Evolutionary conservation across 805 yeast species (phyloP), one percentile per base, ranked within the genome.

Genomic region (Ogataea polymorpha): DNA sequence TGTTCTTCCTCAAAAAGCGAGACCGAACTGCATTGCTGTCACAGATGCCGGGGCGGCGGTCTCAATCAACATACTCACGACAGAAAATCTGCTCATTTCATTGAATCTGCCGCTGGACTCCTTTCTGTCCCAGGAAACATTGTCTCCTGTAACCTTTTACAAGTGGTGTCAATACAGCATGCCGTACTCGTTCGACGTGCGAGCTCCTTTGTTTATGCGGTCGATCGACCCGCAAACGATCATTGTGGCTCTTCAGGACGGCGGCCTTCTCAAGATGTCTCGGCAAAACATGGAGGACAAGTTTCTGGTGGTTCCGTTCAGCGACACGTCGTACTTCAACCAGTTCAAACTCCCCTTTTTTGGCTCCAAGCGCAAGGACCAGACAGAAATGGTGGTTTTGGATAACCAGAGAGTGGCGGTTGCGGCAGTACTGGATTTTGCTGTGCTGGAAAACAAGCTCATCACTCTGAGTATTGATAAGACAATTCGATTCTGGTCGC

Each of bases 161-260:
- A 63, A 72, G 32, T 87, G 95, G 93, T 78, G 86, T 40, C 70
- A 70, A 44, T 77, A 81, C 39, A 74, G 85, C 6, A 74, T 75
- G 26, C 90, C 93, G 1, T 85, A 82, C 58, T 72, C 78, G 6
- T 79, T 82, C 49, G 77, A 75, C 23, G 56, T 75, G 5, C 69
- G 84, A 51, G 61, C 63, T 17, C 88, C 91, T 2, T 74, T 76
- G 31, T 61, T 71, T 15, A 51, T 84, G 45, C 46, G 70, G 36
- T 59, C 82, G 1, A 60, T 80, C 12, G 70, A 75, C 23, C 46
- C 63, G 0, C 52, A 56, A 3, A 69, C 72, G 32, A 55, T 79
- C 7, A 57, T 88, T 3, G 77, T 83, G 0, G 70, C 87, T 4
- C 66, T 89, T 35, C 70, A 72, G 32, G 95, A 90, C 62, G 96